Percentiles rank a stretch among this genome's conserved stretches.
These are phyloP conservation scores for Albifimbria verrucaria DNA, from an alignment of 2,329 filamentous ascomycete genomes.

Conservation along the genomic window DNA sequence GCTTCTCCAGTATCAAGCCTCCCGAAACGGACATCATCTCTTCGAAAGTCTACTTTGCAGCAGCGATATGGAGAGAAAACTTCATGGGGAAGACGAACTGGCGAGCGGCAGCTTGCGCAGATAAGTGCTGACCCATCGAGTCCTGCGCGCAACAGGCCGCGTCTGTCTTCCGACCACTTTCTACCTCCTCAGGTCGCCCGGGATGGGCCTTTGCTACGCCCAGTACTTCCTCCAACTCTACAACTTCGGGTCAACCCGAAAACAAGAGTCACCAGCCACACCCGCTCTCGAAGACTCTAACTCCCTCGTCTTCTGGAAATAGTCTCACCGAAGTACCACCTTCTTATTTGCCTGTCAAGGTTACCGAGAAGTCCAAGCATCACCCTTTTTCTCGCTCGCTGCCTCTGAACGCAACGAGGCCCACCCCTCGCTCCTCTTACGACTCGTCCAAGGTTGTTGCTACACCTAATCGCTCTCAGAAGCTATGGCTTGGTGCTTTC, in stretches of 20 bases:
- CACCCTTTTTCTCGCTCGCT: conserved; percentile 36
- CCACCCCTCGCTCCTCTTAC: conserved; percentile 22
- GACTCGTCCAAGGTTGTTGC: conserved; percentile 27
- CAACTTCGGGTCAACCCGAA: conserved; percentile 40
- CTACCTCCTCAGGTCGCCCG: conserved; percentile 58
- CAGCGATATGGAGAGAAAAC: conserved; percentile 72
- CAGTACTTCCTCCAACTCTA: conserved; percentile 49
- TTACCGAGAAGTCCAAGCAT: conserved; percentile 21
- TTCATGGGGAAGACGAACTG: conserved; percentile 59
- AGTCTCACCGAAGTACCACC: conserved; percentile 69
- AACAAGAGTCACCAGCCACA: conserved; percentile 59
- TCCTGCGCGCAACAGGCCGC: conserved; percentile 61
- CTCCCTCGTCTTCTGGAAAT: conserved; percentile 80
- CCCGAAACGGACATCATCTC: conserved; percentile 68
- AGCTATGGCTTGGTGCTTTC: conserved; percentile 78
- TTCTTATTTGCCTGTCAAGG: conserved; percentile 25
- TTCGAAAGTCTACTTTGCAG: conserved; percentile 83
- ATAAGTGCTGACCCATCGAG: conserved; percentile 51
- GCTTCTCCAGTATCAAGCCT: conserved; percentile 50
- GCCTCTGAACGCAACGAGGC: conserved; percentile 35
- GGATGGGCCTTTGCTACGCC: conserved; percentile 63
- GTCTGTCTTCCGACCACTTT: conserved; percentile 77
- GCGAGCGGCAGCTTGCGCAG: conserved; percentile 52
- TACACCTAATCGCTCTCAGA: conserved; percentile 48
- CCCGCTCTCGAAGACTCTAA: conserved; percentile 81